Base-by-base conservation (phyloP, 768 basidiomycete genomes). In the Amanita thiersii region DNA sequence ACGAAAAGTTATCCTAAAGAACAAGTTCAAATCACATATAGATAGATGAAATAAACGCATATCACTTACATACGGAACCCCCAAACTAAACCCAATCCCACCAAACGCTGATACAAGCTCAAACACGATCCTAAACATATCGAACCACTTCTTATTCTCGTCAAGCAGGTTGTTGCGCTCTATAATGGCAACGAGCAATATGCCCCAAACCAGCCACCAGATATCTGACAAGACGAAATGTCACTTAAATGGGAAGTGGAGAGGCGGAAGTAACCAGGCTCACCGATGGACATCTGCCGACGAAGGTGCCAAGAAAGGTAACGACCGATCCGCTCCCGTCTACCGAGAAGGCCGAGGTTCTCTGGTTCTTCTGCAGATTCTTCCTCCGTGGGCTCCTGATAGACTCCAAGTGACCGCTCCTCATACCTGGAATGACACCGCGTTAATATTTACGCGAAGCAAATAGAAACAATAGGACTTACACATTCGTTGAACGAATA, bases 171-270 rank as follows among this genome's bases (percentile, higher is more conserved):
- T 69, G 6, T 65, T 72, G 3, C 74, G 66, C 60, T 87, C 86
- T 28, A 86, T 73, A 41, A 88, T 79, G 34, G 81, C 76, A 31
- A 88, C 65, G 10, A 82, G 51, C 61, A 85, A 84, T 2, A 90
- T 69, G 1, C 72, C 83, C 58, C 77, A 76, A 0, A 76, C 79
- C 5, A 89, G 69, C 84, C 83, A 86, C 86, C 86, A 87, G 38
- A 86, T 79, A 55, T 87, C 84, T 68, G 69, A 28, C 11, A 10
- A 14, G 8, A 17, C 10, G 36, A 9, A 12, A 11, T 40, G n/a
- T n/a, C n/a, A n/a, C n/a, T n/a, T n/a, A n/a, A n/a, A 12, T 14
- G 12, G 28, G 20, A 6, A 23, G 4, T 26, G 30, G 11, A 20
- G 14, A 4, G 5, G 15, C n/a, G 31, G 17, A 37, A 42, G 11